Evolutionary conservation across 2,329 filamentous ascomycete genomes (phyloP).

Genomic region (Talaromyces sp.): DNA sequence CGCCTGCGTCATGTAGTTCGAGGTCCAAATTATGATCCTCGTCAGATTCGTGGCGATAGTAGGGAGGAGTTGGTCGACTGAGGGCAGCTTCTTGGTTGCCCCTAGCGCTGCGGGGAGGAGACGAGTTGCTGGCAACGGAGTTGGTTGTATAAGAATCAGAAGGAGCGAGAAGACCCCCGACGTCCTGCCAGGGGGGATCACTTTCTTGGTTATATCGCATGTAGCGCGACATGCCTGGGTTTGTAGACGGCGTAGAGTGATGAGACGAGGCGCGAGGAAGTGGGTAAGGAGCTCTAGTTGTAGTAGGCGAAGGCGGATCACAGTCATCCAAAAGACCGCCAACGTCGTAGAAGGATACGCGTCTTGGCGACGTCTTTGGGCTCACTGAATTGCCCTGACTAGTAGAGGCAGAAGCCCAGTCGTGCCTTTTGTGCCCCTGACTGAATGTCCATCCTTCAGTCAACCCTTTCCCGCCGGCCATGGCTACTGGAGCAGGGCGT

Average conservation of each 20-base stretch:
- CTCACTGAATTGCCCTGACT: constrained; percentile 7
- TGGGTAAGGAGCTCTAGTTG: not conserved
- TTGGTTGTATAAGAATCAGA: not conserved
- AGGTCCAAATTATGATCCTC: constrained; percentile 16
- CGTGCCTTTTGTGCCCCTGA: not conserved
- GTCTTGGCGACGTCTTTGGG: constrained; percentile 45
- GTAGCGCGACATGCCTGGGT: constrained; percentile 1
- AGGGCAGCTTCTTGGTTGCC: not conserved
- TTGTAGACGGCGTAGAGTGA: not conserved
- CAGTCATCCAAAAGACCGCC: constrained; percentile 62
- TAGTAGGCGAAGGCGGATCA: constrained; percentile 34
- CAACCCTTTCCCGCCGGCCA: not conserved
- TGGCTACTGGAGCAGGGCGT: constrained; percentile 30
- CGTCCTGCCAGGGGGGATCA: constrained; percentile 28
- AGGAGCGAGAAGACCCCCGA: constrained; percentile 25
- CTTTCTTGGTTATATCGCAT: constrained; percentile 19
- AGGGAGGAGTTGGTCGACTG: constrained; percentile 14
- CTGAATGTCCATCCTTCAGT: not conserved
- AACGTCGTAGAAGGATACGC: constrained; percentile 79
- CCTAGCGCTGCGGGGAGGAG: not conserved
- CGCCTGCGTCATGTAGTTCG: constrained; percentile 41
- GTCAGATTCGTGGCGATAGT: constrained; percentile 18
- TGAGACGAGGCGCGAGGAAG: constrained; percentile 2
- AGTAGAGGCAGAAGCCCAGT: not conserved
- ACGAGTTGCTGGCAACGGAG: not conserved